Base-by-base conservation (phyloP, 176 grass and related monocot genomes). In the Canna indica region DNA sequence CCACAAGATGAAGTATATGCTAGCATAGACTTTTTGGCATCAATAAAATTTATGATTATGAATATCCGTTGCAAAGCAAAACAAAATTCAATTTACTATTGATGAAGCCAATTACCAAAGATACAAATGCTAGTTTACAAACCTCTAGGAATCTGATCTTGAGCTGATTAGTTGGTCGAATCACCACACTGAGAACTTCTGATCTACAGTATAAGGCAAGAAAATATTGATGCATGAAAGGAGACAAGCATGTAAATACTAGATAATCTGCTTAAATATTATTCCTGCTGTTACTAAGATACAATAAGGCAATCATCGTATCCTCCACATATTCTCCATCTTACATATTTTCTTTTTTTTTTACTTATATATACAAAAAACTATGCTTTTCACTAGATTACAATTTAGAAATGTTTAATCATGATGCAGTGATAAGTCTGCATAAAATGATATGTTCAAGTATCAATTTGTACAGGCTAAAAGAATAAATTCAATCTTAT, bases 61-160 rank as follows among this genome's bases (percentile, higher is more conserved):
- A 61, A 30, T 31, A 38, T 15, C 16, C 20, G 16, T 26, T 8
- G 28, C n/a, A 17, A 73, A 59, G 7, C 22, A 59, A 61, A 61
- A 44, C 7, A 10, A n/a, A 48, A 4, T 6, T 57, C 28, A 13
- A 20, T 18, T 45, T 67, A n/a, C 33, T 7, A 32, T 32, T 11
- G 5, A 25, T 22, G 41, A 70, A 48, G 46, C 16, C n/a, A 47
- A 77, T 27, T 25, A 31, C 22, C 56, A 30, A 70, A 53, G 10
- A 59, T 67, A 60, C 12, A 56, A 77, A 39, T 73, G 42, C 47
- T 73, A 81, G 29, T 57, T 75, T 25, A 79, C 83, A 54, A 67
- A 97, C 94, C 94, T 92, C 94, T 64, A 97, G 46, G 46, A 97
- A 97, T 65, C 84, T 97, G 72, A 97, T 90, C 84, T 97, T 97